Evolutionary conservation across 2,329 filamentous ascomycete genomes (phyloP), one percentile per base, ranked within the genome.

Genomic region (Hypoxylon sp.): DNA sequence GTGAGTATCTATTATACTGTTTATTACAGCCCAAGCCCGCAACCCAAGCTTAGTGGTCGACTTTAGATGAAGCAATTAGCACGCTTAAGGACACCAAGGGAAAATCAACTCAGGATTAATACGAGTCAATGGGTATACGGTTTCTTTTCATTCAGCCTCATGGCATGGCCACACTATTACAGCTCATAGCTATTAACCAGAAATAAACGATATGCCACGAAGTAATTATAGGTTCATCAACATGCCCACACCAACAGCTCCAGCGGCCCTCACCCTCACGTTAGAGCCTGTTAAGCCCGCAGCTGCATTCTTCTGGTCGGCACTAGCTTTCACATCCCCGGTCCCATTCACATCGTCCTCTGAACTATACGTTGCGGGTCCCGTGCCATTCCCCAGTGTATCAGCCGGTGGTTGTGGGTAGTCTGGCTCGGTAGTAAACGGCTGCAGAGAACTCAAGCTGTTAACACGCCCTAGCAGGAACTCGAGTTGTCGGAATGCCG

Each of bases 401-500:
- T 48, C 57, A 2, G 72, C 65, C 5, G 70, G 55, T 10, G 75
- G 73, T 68, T 78, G 77, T 1, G 75, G 73, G 51, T 74, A 70
- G 42, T 65, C 48, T 13, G 68, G 62, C 42, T 77, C 75, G 58
- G 59, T 76, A 29, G 73, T 65, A 65, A 79, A 79, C 2, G 77
- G 60, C 61, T 65, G 48, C 9, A 75, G 73, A 5, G 72, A 74
- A 63, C 71, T 76, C 44, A 79, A 52, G 54, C 70, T 71, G 4
- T 87, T 81, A 9, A 94, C 88, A 42, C 92, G 83, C 0, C 93
- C 93, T 1, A 97, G 83, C 72, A 96, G 78, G 74, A 92, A 91
- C 83, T 96, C 92, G 19, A 96, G 77, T 64, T 93, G 90, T 35
- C 92, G 83, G 76, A 92, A 93, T 0, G 90, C 86, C 0, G 89